Evolutionary conservation across 768 basidiomycete species (phyloP).

Genomic region (Mycena vulgaris): DNA sequence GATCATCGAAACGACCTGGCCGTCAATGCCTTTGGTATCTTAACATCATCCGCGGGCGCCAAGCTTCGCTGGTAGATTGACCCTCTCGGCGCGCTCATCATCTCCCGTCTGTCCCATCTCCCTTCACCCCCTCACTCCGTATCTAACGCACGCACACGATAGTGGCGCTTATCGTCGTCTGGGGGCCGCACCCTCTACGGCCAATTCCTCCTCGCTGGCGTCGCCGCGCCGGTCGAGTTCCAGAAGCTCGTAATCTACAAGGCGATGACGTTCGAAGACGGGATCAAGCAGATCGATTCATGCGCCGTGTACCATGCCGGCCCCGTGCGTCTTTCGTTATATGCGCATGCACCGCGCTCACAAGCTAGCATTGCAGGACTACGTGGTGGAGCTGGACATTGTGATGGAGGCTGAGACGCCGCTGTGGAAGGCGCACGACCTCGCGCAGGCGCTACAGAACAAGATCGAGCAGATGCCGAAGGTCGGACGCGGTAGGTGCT

Average conservation of each 20-base stretch:
- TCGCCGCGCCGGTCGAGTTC: slow-evolving; percentile 74
- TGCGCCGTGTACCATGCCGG: slow-evolving; percentile 73
- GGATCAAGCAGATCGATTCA: slow-evolving; percentile 73
- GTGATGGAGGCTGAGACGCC: slow-evolving; percentile 74
- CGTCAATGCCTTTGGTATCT: slow-evolving; percentile 61
- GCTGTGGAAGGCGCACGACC: slow-evolving; percentile 68
- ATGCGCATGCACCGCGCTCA: not conserved
- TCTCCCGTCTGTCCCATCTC: slow-evolving; percentile 39
- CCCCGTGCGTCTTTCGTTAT: slow-evolving; percentile 14
- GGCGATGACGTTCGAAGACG: slow-evolving; percentile 72
- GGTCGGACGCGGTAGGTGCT: slow-evolving; percentile 57
- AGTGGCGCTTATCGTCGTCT: slow-evolving; percentile 64
- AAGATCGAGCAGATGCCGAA: slow-evolving; percentile 72
- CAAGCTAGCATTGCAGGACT: slow-evolving; percentile 55
- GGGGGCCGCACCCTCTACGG: slow-evolving; percentile 64
- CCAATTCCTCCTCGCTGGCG: slow-evolving; percentile 74
- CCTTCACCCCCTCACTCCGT: not conserved
- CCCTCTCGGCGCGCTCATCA: slow-evolving; percentile 61
- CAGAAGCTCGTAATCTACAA: slow-evolving; percentile 76
- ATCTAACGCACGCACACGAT: slow-evolving; percentile 48
- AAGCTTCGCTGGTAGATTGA: slow-evolving; percentile 65
- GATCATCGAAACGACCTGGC: slow-evolving; percentile 64
- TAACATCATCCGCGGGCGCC: slow-evolving; percentile 63
- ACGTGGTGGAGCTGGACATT: slow-evolving; percentile 76
- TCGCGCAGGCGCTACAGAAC: slow-evolving; percentile 65